A percentile compares a stretch with the other conserved stretches of the same genome.
Evolutionary conservation across 1,284 basidiomycete genomes (phyloP).

Genomic region (Caloboletus inedulis): DNA sequence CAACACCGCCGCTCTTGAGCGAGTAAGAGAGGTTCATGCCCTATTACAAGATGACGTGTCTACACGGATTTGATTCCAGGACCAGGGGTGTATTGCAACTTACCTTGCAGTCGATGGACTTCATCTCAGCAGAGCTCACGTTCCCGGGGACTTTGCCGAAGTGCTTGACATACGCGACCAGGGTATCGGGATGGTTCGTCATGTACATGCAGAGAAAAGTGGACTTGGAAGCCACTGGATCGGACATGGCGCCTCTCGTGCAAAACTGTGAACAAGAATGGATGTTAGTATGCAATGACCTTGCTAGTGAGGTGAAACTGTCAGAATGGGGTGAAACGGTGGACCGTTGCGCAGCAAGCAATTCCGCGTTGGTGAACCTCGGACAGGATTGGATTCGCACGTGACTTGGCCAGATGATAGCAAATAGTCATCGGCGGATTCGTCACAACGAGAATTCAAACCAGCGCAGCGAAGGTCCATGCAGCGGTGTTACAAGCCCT

Average conservation of each 20-base stretch:
- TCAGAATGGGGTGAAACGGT: background rate
- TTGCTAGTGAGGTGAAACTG: background rate
- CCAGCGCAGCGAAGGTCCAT: background rate
- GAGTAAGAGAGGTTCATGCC: constrained; percentile 68
- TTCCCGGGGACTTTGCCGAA: constrained; percentile 59
- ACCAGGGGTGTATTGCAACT: background rate
- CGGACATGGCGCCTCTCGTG: constrained; percentile 28
- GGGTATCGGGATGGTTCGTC: constrained; percentile 74
- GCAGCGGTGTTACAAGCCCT: background rate
- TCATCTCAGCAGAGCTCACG: constrained; percentile 61
- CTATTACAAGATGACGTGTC: constrained; percentile 33
- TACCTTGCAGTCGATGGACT: constrained; percentile 61
- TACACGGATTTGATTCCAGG: background rate
- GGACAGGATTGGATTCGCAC: background rate
- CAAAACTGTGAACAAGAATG: background rate
- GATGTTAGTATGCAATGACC: background rate
- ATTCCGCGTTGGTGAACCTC: background rate
- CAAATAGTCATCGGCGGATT: no score
- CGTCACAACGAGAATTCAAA: background rate
- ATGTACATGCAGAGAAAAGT: constrained; percentile 79
- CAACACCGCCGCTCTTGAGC: constrained; percentile 40
- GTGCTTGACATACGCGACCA: constrained; percentile 75
- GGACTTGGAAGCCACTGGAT: constrained; percentile 72
- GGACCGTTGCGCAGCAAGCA: background rate
- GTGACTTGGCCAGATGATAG: background rate